Base-by-base conservation (phyloP, 371 early-diverging fungal genomes). In the Mucor plumbeus region DNA sequence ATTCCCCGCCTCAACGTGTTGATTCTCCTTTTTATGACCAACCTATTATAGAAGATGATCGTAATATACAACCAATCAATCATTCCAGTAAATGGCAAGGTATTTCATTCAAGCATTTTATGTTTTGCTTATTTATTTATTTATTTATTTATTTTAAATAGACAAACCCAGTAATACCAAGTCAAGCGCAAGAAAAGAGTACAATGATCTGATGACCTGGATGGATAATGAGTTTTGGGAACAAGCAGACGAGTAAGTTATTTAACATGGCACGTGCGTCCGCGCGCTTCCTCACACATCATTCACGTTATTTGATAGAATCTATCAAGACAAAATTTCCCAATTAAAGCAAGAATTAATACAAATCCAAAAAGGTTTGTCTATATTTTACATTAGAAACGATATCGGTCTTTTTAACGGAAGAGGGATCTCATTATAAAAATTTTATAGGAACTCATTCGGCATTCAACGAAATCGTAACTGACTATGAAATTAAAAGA, bases 201-300 rank as follows among this genome's bases (percentile, higher is more conserved):
- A 76, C 64, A 76, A 78, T 69, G 80, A 82, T 65, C 67, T 80
- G 61, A 68, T 82, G 70, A 78, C 75, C 33, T 78, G 78, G 75
- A 74, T 82, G 77, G 80, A 79, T 64, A 74, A 70, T 69, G 83
- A 82, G 44, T 82, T 82, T 69, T 73, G 77, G 75, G 80, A 82
- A 65, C 76, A 78, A 64, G 72, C 73, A 36, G 76, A 77, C 63
- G 76, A 78, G 82, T 79, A 73, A 71, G 78, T 74, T 36, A 44
- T 43, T 8, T 26, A n/a, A 19, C 57, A 59, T 64, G 62, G 47
- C 59, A 70, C 59, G 63, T 57, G 64, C 64, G 56, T 26, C 26
- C 26, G 1, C 26, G 26, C 26, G 26, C 26, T 26, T 26, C 26
- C 36, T 19, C 21, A 26, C 15, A 8, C 21, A 19, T 50, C 21